These are phyloP conservation scores for Camelina sativa DNA, from an alignment of 345 rosid genomes.

Conservation along the genomic window DNA sequence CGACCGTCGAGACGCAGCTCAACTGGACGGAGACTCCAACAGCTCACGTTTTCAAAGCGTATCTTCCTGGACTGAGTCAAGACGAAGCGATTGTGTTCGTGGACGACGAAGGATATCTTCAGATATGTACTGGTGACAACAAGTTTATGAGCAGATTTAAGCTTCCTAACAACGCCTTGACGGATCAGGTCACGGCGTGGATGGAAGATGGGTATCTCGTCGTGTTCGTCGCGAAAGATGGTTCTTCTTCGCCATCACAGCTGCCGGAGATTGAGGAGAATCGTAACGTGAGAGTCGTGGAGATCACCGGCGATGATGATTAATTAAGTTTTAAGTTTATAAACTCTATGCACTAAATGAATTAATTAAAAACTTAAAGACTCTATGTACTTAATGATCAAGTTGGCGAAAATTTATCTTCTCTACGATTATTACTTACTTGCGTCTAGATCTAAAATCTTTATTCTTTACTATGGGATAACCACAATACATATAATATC, in stretches of 20 bases:
- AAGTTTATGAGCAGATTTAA: constrained; percentile 48
- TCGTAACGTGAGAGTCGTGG: constrained; percentile 45
- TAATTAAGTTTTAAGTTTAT: background rate
- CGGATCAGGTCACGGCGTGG: constrained; percentile 45
- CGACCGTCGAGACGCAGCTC: constrained; percentile 39
- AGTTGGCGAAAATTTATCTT: no score
- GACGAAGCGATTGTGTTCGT: constrained; percentile 45
- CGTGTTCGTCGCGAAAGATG: constrained; percentile 42
- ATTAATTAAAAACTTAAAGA: no score
- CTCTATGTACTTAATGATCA: no score
- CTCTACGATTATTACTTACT: no score
- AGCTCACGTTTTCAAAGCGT: constrained; percentile 47
- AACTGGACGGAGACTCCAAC: constrained; percentile 42
- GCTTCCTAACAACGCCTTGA: constrained; percentile 36
- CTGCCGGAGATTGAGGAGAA: constrained; percentile 24
- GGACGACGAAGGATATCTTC: constrained; percentile 43
- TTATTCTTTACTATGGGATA: no score
- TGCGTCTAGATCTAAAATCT: no score
- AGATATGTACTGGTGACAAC: constrained; percentile 42
- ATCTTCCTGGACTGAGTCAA: constrained; percentile 36
- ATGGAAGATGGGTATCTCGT: constrained; percentile 43
- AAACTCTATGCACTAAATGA: no score
- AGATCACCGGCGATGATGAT: constrained; percentile 41
- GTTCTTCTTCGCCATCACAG: background rate
- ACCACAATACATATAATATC: no score